These are phyloP conservation scores for Solanum stenotomum DNA, from an alignment of 257 asterid genomes.

Conservation along the genomic window DNA sequence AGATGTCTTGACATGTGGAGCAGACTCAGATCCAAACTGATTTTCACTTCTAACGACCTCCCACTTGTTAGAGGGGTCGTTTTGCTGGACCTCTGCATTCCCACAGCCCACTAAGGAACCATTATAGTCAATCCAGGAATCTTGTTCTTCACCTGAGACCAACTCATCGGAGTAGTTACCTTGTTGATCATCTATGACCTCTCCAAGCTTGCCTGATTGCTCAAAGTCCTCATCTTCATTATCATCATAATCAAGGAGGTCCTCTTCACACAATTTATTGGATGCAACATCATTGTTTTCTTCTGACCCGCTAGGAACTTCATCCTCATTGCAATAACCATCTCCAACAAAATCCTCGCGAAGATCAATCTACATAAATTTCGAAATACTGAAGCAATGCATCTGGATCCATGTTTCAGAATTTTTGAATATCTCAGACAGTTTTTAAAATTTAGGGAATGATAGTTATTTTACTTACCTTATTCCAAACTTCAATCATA, in stretches of 20 bases:
- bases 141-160: slow-evolving; percentile 34
- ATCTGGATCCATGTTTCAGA: background rate
- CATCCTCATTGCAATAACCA: slow-evolving; percentile 29
- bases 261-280: slow-evolving; percentile 19
- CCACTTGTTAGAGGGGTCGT: slow-evolving; percentile 8
- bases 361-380: slow-evolving; percentile 57
- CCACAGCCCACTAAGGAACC: slow-evolving; percentile 31
- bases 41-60: background rate
- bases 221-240: slow-evolving; percentile 20
- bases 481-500: slow-evolving; percentile 98
- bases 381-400: background rate
- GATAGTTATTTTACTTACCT: slow-evolving; percentile 28
- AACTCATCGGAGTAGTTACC: slow-evolving; percentile 33
- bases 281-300: slow-evolving; percentile 29
- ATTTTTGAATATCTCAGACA: background rate
- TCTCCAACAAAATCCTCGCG: slow-evolving; percentile 22
- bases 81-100: slow-evolving; percentile 18
- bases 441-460: background rate
- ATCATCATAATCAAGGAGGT: slow-evolving; percentile 2
- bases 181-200: slow-evolving; percentile 16
- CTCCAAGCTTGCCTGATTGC: slow-evolving; percentile 17
- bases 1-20: slow-evolving; percentile 53
- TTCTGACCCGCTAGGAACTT: slow-evolving; percentile 17
- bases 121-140: slow-evolving; percentile 35
- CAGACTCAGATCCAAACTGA: slow-evolving; percentile 13